A percentile compares a stretch with the other conserved stretches of the same genome.
Conservation (phyloP, 768 basidiomycete species). For the Hypholoma sublateritium region DNA sequence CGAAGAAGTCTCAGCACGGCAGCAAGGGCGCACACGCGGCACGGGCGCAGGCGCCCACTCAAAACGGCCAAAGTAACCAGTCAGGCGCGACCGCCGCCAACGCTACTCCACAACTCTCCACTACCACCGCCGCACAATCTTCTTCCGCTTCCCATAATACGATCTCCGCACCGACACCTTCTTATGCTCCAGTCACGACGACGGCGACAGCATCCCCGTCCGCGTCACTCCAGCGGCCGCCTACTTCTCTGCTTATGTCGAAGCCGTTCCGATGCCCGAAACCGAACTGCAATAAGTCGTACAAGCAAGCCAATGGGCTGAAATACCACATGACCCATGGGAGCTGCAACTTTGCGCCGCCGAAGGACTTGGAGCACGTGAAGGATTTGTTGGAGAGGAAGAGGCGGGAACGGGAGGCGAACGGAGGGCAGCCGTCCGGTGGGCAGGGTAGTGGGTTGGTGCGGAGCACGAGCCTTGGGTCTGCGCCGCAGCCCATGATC, state of each 20-base stretch:
- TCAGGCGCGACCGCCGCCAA: background rate
- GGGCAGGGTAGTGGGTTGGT: constrained; percentile 1
- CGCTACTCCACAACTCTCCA: background rate
- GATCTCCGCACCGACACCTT: background rate
- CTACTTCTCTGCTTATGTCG: constrained; percentile 50
- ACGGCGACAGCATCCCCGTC: background rate
- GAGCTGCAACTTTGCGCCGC: constrained; percentile 90
- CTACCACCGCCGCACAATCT: background rate
- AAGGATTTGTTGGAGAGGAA: constrained; percentile 68
- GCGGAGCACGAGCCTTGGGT: constrained; percentile 24
- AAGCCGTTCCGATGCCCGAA: constrained; percentile 95
- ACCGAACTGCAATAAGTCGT: constrained; percentile 92
- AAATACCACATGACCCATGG: constrained; percentile 96
- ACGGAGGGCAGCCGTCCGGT: background rate
- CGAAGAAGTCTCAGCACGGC: background rate
- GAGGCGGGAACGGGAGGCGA: constrained; percentile 37
- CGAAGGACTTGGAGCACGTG: constrained; percentile 79
- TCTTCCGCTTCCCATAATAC: background rate
- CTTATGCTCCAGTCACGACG: background rate
- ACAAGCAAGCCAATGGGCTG: constrained; percentile 94
- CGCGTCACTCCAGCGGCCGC: background rate
- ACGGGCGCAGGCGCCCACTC: background rate
- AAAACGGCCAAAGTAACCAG: background rate
- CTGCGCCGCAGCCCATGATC: constrained; percentile 6
- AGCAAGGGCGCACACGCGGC: background rate